Percentiles rank a stretch among this genome's conserved stretches.
Conservation (phyloP, 495 filamentous ascomycete genomes). For the Saxophila tyrrhenica region DNA sequence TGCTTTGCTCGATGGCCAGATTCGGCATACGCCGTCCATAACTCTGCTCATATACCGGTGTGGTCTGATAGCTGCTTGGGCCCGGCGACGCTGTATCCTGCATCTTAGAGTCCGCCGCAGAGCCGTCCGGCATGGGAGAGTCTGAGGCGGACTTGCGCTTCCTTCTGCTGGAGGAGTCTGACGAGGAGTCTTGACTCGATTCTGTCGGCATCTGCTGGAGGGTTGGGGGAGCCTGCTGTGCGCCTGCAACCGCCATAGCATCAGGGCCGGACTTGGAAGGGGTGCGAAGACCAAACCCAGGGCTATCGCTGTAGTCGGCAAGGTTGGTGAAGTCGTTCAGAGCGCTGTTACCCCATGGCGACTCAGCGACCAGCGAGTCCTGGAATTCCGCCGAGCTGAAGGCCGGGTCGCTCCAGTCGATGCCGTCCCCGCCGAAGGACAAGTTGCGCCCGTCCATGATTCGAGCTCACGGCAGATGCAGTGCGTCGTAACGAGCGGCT, state of each 20-base stretch:
- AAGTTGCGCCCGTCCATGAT: not conserved
- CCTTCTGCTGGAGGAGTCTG: slow-evolving; percentile 33
- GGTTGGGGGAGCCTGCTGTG: not conserved
- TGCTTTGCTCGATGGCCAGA: slow-evolving; percentile 27
- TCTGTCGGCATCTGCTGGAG: slow-evolving; percentile 16
- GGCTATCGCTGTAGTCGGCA: slow-evolving; percentile 8
- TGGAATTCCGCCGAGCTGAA: slow-evolving; percentile 11
- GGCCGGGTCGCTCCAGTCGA: slow-evolving; percentile 14
- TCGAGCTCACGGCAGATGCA: not conserved
- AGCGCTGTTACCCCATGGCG: slow-evolving; percentile 5
- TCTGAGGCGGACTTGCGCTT: slow-evolving; percentile 38
- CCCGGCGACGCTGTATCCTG: slow-evolving; percentile 9
- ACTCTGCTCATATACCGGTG: not conserved
- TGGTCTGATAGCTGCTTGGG: not conserved
- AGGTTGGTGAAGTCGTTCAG: slow-evolving; percentile 12
- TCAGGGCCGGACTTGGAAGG: slow-evolving; percentile 4
- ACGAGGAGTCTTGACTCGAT: slow-evolving; percentile 38
- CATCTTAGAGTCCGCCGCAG: slow-evolving; percentile 4
- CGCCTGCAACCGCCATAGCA: not conserved
- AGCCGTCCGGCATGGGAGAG: slow-evolving; percentile 30
- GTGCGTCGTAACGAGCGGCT: too few relatives aligned
- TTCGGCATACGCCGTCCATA: slow-evolving; percentile 6
- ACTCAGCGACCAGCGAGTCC: slow-evolving; percentile 5
- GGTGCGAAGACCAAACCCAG: slow-evolving; percentile 3
- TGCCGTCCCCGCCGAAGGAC: not conserved